Evolutionary conservation across 2,329 filamentous ascomycete genomes (phyloP), one percentile per base, ranked within the genome.

Genomic region (Fusarium clavum): DNA sequence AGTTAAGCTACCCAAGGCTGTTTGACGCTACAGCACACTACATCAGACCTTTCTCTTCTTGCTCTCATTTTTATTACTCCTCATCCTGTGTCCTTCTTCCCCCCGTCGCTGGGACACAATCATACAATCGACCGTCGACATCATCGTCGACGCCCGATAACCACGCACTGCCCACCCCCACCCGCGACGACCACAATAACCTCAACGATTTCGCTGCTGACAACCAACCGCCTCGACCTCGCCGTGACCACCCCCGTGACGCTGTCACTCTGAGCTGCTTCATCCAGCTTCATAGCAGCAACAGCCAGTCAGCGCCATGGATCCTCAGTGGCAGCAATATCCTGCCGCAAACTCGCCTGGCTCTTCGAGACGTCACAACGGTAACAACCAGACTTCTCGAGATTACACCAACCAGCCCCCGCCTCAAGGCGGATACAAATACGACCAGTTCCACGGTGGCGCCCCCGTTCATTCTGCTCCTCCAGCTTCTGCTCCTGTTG

Each of bases 281-380:
- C 43, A 66, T 59, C 24, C 61, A 64, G 71, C 71, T 63, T 59
- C 44, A 57, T 53, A 71, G 57, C 57, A 66, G 59, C 54, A 66
- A 69, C 72, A 64, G 61, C 78, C 76, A 87, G 59, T 59, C 65
- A 72, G 71, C 65, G 64, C 78, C 77, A 87, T 87, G 85, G 85
- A 87, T 79, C 81, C 80, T 58, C 78, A 91, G 75, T 92, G 90
- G 90, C 88, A 90, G 82, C 80, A 86, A 70, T 93, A 92, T 81
- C 82, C 87, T 79, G 90, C 92, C 80, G 64, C 72, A 46, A 67
- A 64, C 69, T 83, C 89, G 79, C 81, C 86, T 76, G 86, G 85
- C 77, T 86, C 87, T 78, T 85, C 90, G 77, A 86, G 87, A 81
- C 88, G 90, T 82, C 91, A 90, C 80, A 90, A 88, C 80, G 85